Evolutionary conservation across 116 monocot genomes (phyloP).

Genomic region (Papilionanthe hybrid): DNA sequence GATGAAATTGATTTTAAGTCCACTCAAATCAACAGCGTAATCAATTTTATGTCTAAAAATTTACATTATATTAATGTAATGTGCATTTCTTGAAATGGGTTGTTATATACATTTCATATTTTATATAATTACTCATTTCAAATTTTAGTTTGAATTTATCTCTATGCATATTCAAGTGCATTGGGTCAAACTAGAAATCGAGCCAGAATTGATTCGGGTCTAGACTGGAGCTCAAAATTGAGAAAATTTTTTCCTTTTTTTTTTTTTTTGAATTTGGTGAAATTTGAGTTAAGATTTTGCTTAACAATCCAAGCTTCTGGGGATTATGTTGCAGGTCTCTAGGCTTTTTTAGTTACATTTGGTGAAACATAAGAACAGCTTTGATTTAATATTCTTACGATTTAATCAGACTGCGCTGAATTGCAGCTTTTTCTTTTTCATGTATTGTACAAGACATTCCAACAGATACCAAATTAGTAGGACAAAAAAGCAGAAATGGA

Average conservation of each 20-base stretch:
- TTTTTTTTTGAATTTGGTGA: neutral
- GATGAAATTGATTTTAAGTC: too few species aligned
- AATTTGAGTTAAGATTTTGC: neutral
- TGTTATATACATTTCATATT: neutral
- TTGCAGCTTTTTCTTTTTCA: neutral
- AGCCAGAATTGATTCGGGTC: neutral
- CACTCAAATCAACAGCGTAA: too few species aligned
- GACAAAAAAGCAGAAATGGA: neutral
- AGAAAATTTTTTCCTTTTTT: neutral
- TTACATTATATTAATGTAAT: too few species aligned
- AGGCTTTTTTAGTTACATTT: too few species aligned
- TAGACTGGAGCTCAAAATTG: neutral
- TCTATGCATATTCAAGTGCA: neutral
- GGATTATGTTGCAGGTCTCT: too few species aligned
- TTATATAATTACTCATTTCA: neutral
- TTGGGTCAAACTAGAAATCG: neutral
- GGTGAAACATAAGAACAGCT: too few species aligned
- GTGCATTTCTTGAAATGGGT: neutral
- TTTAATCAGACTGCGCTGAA: too few species aligned
- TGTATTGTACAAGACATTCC: neutral
- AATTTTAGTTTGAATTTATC: neutral
- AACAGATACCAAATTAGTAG: neutral
- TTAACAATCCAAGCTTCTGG: neutral
- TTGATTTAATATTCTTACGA: too few species aligned
- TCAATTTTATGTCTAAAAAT: too few species aligned